phyloP scores from a whole-genome alignment of 192 early-diverging fungal genomes.

The Lobosporangium transversale region DNA sequence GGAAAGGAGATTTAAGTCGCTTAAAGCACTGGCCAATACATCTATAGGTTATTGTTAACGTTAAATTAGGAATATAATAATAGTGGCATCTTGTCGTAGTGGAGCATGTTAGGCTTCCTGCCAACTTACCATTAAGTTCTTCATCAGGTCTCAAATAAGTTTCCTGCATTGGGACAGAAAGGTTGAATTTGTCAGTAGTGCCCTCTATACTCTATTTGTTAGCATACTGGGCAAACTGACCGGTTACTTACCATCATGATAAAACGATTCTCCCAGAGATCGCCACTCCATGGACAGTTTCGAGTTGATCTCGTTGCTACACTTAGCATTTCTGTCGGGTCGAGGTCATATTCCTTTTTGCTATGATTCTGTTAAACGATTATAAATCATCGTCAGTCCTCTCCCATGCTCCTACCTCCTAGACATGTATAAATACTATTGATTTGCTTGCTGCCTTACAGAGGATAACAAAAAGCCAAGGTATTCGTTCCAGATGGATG shows the following conservation, averaged over 20 bases:
- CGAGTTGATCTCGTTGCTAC: slow-evolving; percentile 63
- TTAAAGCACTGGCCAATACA: slow-evolving; percentile 16
- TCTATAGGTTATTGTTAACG: neutral
- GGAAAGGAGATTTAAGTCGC: slow-evolving; percentile 4
- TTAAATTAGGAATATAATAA: neutral
- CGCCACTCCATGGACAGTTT: slow-evolving; percentile 82
- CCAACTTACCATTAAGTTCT: slow-evolving; percentile 15
- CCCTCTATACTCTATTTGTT: too few relatives aligned
- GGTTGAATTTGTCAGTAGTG: too few relatives aligned
- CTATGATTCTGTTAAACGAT: slow-evolving; percentile 6
- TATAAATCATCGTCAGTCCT: too few relatives aligned
- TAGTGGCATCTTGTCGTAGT: neutral
- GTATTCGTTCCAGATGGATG: slow-evolving; percentile 75
- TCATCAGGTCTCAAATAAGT: slow-evolving; percentile 12
- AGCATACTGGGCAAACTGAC: too few relatives aligned
- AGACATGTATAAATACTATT: too few relatives aligned
- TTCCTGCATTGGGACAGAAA: too few relatives aligned
- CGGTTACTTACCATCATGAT: slow-evolving; percentile 20
- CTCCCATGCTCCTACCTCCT: too few relatives aligned
- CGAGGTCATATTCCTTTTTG: slow-evolving; percentile 54
- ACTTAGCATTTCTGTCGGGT: slow-evolving; percentile 20
- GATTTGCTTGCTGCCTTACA: too few relatives aligned
- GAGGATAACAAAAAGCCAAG: slow-evolving; percentile 63
- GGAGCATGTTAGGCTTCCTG: neutral
- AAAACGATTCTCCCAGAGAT: slow-evolving; percentile 60